These are phyloP conservation scores for Botrytis galanthina DNA, from an alignment of 2,329 filamentous ascomycete species.

Conservation along the genomic window DNA sequence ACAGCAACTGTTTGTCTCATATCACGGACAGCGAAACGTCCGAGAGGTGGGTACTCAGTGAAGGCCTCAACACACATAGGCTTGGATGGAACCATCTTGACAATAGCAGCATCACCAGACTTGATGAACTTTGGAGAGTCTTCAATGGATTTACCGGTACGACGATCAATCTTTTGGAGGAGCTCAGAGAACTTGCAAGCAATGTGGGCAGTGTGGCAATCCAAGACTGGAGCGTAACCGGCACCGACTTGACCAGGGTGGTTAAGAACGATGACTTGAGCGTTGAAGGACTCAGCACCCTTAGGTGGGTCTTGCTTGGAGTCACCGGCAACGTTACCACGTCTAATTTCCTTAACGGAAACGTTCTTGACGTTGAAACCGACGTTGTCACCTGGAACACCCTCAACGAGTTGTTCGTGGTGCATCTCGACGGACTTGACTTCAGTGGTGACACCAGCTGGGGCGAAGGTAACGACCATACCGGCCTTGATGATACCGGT, in stretches of 20 bases:
- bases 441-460: conserved; percentile 99
- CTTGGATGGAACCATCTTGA: conserved; percentile 99
- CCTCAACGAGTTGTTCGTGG: conserved; percentile 97
- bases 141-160: conserved; percentile 98
- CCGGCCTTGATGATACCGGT: conserved; percentile 91
- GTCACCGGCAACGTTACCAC: conserved; percentile 99
- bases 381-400: conserved; percentile 99
- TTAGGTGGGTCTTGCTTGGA: conserved; percentile 98
- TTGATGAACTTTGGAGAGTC: conserved; percentile 98
- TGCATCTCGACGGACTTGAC: conserved; percentile 99
- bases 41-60: conserved; percentile 99
- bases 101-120: conserved; percentile 99
- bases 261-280: conserved; percentile 99
- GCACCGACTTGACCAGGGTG: conserved; percentile 99
- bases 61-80: conserved; percentile 99
- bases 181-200: conserved; percentile 99
- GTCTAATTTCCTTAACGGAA: conserved; percentile 99
- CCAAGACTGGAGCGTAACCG: conserved; percentile 97
- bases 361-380: conserved; percentile 99
- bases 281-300: conserved; percentile 92
- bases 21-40: conserved; percentile 86
- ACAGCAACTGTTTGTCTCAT: conserved; percentile 1
- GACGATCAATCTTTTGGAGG: conserved; percentile 99
- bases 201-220: conserved; percentile 99
- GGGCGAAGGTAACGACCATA: conserved; percentile 98